Base-by-base conservation (phyloP, 2,329 filamentous ascomycete species). In the Epichloe gansuensis region DNA sequence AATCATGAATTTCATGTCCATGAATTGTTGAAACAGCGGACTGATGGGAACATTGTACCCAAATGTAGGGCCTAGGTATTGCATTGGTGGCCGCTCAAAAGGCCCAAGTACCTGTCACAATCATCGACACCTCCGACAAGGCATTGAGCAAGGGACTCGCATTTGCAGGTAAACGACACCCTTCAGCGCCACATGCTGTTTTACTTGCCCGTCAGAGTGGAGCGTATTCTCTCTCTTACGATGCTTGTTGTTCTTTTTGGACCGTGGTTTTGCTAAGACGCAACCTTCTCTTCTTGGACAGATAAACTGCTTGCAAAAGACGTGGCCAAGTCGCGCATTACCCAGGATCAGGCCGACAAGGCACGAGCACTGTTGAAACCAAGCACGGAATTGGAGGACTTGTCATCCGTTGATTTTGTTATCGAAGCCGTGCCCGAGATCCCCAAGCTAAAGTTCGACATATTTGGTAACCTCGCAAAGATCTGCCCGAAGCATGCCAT, bases 391-490 rank as follows among this genome's bases (percentile, higher is more conserved):
- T 78, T 97, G 60, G 85, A 89, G 45, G 78, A 84, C 53, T 81
- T 97, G 23, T 81, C 80, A 27, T 78, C 82, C n/a, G 86, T 89
- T 38, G 93, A 98, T 72, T 96, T 98, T 67, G 85, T 98, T 52
- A 97, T 98, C 63, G 93, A 98, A 73, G 93, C 93, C 15, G 89
- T 98, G 8, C 93, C 93, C 38, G 90, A 96, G 74, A 91, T 95
- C 51, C 84, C 87, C 41, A 75, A 84, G 49, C 79, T 98, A 57
- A 98, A 98, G 71, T 82, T 83, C 58, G 81, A 83, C 58, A 94
- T 98, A 59, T 98, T 98, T 71, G 73, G 80, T 57, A 78, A 85
- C 63, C 78, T 98, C 11, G 89, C 90, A 6, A 73, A 86, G 61
- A 82, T 95, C 59, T 90, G 87, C 59, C 84, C 89, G 11, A 74